Base-by-base conservation (phyloP, 2,329 filamentous ascomycete species). In the Plenodomus biglobosus region DNA sequence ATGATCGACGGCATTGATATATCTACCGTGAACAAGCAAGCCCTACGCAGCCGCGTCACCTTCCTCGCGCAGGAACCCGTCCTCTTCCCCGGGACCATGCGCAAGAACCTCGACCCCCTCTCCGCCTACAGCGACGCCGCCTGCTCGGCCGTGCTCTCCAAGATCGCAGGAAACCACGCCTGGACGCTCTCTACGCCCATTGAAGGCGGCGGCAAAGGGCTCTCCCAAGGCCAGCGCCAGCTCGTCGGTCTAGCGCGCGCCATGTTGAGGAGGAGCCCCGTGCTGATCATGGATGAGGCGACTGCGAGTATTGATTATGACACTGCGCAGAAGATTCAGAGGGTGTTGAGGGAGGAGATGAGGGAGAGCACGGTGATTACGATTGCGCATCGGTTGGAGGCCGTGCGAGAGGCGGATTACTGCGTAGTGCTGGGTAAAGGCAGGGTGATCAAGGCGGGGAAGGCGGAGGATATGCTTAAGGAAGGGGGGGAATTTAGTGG, bases 41-140 rank as follows among this genome's bases (percentile, higher is more conserved):
- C 78, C 0, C 75, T 87, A 1, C 81, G 85, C 16, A 79, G 77
- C 10, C 73, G 84, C n/a, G 74, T 87, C 18, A 86, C 83, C 0
- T 86, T 87, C 66, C 78, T 87, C 5, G 83, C 84, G 0, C 85
- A 87, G 64, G 85, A 87, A 42, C 84, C 84, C 0, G 79, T 87
- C 0, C 76, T 87, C 3, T 86, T 87, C 64, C 80, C 82, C 0
- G 84, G 84, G 2, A 80, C 73, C 10, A 78, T 86, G 68, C 77
- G 81, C 1, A 75, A 80, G 42, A 87, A 86, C 52, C 78, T 87
- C 20, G 84, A 87, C 45, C 83, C 85, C 0, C 74, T 84, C 0
- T 71, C 76, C 18, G 78, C 84, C 44, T 82, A 83, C 65, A 72
- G 75, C 1, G 80, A 84, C 59, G 70, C 70, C 1, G 80, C 81